Percentiles rank a stretch among this genome's conserved stretches.
These are phyloP conservation scores for Rhipidocladum racemiflorum DNA, from an alignment of 176 grass and related monocot species.

Conservation along the genomic window DNA sequence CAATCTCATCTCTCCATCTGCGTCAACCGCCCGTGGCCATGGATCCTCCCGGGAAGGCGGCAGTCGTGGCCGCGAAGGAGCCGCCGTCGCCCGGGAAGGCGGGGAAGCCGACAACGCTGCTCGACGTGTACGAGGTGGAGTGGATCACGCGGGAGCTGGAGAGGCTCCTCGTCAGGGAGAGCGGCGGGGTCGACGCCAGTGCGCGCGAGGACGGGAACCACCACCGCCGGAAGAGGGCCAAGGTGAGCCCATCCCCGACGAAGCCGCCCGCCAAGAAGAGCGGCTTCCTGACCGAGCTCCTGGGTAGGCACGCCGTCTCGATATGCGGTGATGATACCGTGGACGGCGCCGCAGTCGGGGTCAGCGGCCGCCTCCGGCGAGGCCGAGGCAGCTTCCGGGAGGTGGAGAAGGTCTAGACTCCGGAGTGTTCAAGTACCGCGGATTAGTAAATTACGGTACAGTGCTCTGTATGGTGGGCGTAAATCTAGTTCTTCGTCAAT, in stretches of 20 bases:
- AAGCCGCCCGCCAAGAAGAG: neutral
- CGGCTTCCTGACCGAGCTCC: conserved; percentile 18
- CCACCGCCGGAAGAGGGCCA: conserved; percentile 12
- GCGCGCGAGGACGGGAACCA: neutral
- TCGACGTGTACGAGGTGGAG: conserved; percentile 71
- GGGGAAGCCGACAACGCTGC: conserved; percentile 38
- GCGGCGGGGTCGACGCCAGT: neutral
- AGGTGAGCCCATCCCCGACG: neutral
- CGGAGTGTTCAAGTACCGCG: neutral
- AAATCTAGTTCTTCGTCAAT: conserved; percentile 6
- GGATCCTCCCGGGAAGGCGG: neutral
- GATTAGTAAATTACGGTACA: neutral
- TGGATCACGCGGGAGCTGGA: conserved; percentile 74
- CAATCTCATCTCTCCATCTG: neutral
- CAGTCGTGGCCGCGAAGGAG: neutral
- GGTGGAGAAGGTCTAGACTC: conserved; percentile 36
- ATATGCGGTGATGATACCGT: conserved; percentile 36
- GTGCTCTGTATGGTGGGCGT: neutral
- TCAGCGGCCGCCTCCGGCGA: neutral
- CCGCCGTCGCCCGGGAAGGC: neutral
- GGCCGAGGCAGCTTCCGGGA: conserved; percentile 12
- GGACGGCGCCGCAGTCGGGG: neutral
- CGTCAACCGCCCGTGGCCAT: conserved; percentile 9
- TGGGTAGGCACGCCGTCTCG: conserved; percentile 42
- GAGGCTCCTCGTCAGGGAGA: conserved; percentile 34